Evolutionary conservation across 345 rosid genomes (phyloP).

Genomic region (Balakata baccata): DNA sequence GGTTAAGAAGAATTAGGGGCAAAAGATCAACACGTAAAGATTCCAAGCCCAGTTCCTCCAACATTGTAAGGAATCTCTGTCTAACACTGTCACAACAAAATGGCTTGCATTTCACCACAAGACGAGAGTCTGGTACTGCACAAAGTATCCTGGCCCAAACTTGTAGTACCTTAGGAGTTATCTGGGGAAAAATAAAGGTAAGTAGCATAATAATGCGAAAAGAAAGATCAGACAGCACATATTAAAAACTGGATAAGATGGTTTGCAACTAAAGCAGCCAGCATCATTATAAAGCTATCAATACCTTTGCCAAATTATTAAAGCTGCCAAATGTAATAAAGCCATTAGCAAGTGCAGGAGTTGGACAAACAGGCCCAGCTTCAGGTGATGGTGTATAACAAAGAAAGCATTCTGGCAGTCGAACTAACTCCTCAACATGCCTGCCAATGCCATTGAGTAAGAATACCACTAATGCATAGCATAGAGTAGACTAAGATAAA

Average conservation of each 20-base stretch:
- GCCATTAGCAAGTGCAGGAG: constrained; percentile 94
- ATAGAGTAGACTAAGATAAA: background rate
- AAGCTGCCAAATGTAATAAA: constrained; percentile 98
- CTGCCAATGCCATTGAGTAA: constrained; percentile 59
- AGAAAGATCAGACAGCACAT: background rate
- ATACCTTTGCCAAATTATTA: constrained; percentile 98
- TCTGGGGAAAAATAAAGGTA: constrained; percentile 38
- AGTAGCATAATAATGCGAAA: background rate
- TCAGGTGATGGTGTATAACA: constrained; percentile 96
- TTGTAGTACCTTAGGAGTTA: constrained; percentile 90
- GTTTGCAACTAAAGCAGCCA: background rate
- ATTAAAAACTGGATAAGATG: background rate
- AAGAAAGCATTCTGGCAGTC: constrained; percentile 91
- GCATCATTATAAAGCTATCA: background rate
- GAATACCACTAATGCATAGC: background rate
- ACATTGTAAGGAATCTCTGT: constrained; percentile 72
- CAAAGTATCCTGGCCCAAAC: constrained; percentile 98
- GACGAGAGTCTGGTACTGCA: constrained; percentile 96
- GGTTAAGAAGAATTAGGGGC: constrained; percentile 94
- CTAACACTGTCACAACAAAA: constrained; percentile 95
- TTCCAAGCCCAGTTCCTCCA: constrained; percentile 94
- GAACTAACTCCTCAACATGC: constrained; percentile 90
- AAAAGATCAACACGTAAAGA: constrained; percentile 91
- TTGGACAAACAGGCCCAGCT: constrained; percentile 86
- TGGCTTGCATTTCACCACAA: constrained; percentile 98